phyloP scores from a whole-genome alignment of 2,329 filamentous ascomycete species.

The Exophiala spinifera region DNA sequence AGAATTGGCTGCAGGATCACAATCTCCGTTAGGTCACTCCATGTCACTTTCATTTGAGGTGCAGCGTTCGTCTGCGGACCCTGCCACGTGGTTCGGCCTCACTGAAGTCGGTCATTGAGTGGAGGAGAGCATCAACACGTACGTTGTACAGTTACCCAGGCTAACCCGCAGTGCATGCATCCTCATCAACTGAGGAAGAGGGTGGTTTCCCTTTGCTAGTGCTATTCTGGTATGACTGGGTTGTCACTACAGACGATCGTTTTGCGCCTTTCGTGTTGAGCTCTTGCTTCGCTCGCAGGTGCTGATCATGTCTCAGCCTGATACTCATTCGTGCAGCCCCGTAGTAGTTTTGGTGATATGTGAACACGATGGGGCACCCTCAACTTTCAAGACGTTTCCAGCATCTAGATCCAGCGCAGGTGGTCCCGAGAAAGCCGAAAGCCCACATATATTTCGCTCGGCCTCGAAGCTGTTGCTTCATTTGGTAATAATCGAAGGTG shows the following conservation, averaged over 20 bases:
- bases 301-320: slow-evolving; percentile 13
- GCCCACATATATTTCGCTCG: neutral
- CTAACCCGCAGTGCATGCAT: neutral
- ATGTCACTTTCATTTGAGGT: too few relatives aligned
- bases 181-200: neutral
- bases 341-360: neutral
- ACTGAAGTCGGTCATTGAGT: neutral
- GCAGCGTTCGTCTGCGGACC: neutral
- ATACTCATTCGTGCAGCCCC: slow-evolving; percentile 5
- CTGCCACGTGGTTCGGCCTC: slow-evolving; percentile 3
- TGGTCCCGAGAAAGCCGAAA: neutral
- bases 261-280: neutral
- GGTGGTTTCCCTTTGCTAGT: neutral
- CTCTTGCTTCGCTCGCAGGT: neutral
- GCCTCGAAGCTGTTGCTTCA: neutral
- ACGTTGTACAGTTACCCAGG: neutral
- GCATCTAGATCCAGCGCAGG: neutral
- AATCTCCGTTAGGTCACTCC: neutral
- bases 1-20: neutral
- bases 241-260: neutral
- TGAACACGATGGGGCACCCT: neutral
- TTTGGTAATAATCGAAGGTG: neutral
- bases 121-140: neutral
- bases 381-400: neutral
- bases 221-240: neutral